A percentile compares a stretch with the other conserved stretches of the same genome.
Conservation (phyloP, 768 basidiomycete genomes). For the Termitomyces sp. region DNA sequence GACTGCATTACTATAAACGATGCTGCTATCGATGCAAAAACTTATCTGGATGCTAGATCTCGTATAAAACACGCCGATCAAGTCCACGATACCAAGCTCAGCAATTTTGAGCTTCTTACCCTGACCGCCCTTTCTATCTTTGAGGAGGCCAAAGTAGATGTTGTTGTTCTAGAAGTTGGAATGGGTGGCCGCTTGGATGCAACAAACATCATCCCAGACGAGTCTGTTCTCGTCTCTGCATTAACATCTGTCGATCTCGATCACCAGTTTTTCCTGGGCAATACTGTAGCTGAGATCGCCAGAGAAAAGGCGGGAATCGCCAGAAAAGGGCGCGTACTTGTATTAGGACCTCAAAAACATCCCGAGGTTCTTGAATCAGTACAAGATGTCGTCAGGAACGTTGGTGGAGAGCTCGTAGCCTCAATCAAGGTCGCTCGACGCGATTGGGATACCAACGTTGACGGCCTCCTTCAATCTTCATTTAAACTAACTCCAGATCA, state of each 20-base stretch:
- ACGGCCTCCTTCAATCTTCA: constrained; percentile 23
- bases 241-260: constrained; percentile 88
- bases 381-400: constrained; percentile 33
- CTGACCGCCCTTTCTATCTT: constrained; percentile 77
- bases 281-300: constrained; percentile 69
- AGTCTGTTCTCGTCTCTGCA: constrained; percentile 67
- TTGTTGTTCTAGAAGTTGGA: constrained; percentile 89
- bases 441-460: constrained; percentile 28
- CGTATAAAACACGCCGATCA: constrained; percentile 46
- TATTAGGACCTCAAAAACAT: constrained; percentile 63
- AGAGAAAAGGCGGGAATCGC: constrained; percentile 82
- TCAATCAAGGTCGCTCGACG: constrained; percentile 30
- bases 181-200: constrained; percentile 93
- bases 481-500: constrained; percentile 26
- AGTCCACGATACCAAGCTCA: constrained; percentile 42
- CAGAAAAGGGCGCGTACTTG: constrained; percentile 51
- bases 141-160: constrained; percentile 62
- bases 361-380: constrained; percentile 42
- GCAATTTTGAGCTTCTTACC: constrained; percentile 82
- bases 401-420: constrained; percentile 37
- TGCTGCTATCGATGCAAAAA: constrained; percentile 37
- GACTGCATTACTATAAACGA: constrained; percentile 76
- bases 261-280: constrained; percentile 87
- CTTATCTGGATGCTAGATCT: constrained; percentile 43
- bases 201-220: constrained; percentile 81